Evolutionary conservation across 164 flowering plant species (phyloP).

Genomic region (Santalum album): DNA sequence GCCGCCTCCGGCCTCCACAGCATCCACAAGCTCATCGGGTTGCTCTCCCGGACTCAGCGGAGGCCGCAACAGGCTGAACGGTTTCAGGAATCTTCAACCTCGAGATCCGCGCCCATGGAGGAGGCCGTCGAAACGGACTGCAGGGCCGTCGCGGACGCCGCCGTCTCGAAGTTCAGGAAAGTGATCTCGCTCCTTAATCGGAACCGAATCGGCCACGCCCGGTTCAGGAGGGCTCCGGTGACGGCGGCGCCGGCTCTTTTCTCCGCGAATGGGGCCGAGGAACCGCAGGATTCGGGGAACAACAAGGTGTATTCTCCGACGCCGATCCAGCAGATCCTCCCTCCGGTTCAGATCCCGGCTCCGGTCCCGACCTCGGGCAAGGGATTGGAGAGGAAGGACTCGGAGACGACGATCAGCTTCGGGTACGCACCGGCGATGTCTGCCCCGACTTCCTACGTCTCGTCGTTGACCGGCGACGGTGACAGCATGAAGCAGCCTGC

Average conservation of each 20-base stretch:
- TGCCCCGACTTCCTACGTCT: constrained; percentile 36
- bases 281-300: neutral
- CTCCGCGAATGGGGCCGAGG: neutral
- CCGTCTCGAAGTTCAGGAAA: constrained; percentile 71
- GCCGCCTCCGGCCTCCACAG: constrained; percentile 72
- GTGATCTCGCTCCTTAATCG: constrained; percentile 77
- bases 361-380: neutral
- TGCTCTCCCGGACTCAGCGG: constrained; percentile 37
- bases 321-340: constrained; percentile 67
- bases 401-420: constrained; percentile 38
- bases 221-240: constrained; percentile 51
- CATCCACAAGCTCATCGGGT: constrained; percentile 52
- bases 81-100: neutral
- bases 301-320: constrained; percentile 38
- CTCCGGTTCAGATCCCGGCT: too few species aligned
- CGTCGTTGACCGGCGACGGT: constrained; percentile 57
- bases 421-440: constrained; percentile 35
- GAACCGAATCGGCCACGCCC: constrained; percentile 84
- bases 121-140: constrained; percentile 31
- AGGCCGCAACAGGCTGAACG: constrained; percentile 1
- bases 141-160: constrained; percentile 54
- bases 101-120: constrained; percentile 12
- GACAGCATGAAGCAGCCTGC: constrained; percentile 32
- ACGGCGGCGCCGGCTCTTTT: constrained; percentile 3
- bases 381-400: constrained; percentile 16